Evolutionary conservation across 805 yeast species (phyloP), one percentile per base, ranked within the genome.

Genomic region (Metschnikowia gelsemii): DNA sequence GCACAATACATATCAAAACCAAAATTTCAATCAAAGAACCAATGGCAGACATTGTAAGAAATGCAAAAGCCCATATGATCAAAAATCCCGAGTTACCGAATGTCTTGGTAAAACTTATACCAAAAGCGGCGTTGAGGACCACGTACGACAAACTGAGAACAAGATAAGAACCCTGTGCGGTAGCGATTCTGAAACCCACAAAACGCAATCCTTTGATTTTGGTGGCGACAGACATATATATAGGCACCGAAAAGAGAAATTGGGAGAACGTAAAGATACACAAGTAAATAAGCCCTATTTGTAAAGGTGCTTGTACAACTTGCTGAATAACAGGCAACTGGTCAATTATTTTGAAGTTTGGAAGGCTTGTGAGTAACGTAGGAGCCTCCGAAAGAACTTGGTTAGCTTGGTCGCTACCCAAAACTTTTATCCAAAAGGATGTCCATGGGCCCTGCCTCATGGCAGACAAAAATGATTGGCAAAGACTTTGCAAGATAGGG

Each of bases 181-280:
- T 51, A 8, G 52, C 23, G 21, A 64, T 53, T 22, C 66, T 49
- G 36, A 55, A 56, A 0, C 47, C 32, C 6, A 63, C 49, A 40
- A 52, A 64, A 22, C 50, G 46, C 32, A 49, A 28, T 4, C 68
- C 68, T 29, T 51, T 54, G 26, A 64, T 42, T 35, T 55, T 57
- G 22, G 52, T 22, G 12, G 64, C 61, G 25, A 63, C 56, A 30
- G 50, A 56, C 45, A 50, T 46, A 28, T 64, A 66, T 29, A 63
- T 49, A 9, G 55, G 55, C 21, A 52, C 40, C 27, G 59, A 46
- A 47, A 61, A 59, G 12, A 63, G 34, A 32, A 64, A 64, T 46
- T 59, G 66, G 56, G 63, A 64, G 40, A 64, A 64, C 6, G 68
- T 51, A 45, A 64, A 64, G 4, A 62, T 47, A 19, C 61, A 57